Evolutionary conservation across 2,329 filamentous ascomycete genomes (phyloP), one percentile per base, ranked within the genome.

Genomic region (Monascus ruber): DNA sequence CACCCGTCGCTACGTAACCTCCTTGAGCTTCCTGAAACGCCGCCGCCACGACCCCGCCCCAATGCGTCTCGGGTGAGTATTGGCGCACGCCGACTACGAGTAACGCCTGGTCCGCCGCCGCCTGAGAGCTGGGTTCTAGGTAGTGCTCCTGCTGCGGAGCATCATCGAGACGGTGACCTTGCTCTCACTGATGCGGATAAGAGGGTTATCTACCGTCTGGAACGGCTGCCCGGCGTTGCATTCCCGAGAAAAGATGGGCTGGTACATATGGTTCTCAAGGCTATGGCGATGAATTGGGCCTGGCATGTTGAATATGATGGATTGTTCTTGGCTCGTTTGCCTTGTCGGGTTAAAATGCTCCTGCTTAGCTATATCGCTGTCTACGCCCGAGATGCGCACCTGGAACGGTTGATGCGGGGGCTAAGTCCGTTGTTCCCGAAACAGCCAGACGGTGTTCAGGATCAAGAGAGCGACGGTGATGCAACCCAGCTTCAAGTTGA

Each of bases 281-380:
- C 65, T 0, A 69, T 79, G 48, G 74, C 75, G 2, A 49, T 55
- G 24, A 66, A 76, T 24, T 81, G 76, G 76, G 54, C 65, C 6
- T 69, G 70, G 55, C 68, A 80, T 43, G 54, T 72, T 25, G 66
- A 72, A 37, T 76, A 77, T 45, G 74, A 79, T 47, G 69, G 72
- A 40, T 59, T 70, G 11, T 74, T 72, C 36, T 55, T 81, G 2
- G 60, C 65, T 2, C 60, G 69, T 3, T 49, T 80, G 8, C 73
- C 76, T 0, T 55, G 63, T 10, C 62, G 64, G 32, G 49, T 77
- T 5, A 76, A 76, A 47, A 58, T 71, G 43, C 54, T 66, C 1
- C 46, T 81, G 28, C 51, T 81, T 24, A 75, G 70, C 46, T 80
- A 79, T 52, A 50, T 80, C 26, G 65, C 69, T 4, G 53, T 66